A percentile compares a stretch with the other conserved stretches of the same genome.
phyloP scores from a whole-genome alignment of 192 early-diverging fungal species.

The Mortierella alpina region DNA sequence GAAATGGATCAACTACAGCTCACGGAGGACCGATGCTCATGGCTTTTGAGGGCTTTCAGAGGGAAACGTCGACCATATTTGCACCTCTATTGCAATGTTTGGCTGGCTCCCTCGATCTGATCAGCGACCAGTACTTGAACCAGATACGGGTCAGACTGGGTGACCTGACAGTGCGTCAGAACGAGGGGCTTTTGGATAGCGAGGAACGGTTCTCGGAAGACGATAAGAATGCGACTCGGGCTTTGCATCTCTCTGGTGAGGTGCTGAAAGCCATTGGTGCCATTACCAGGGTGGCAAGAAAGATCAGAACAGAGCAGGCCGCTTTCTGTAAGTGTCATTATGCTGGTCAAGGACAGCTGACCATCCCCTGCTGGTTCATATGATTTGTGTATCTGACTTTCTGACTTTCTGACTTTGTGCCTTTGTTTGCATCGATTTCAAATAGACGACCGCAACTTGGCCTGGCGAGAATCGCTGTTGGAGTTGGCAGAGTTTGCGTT shows the following conservation, averaged over 20 bases:
- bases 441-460: slow-evolving; percentile 11
- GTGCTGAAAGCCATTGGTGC: slow-evolving; percentile 10
- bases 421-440: not conserved
- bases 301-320: slow-evolving; percentile 7
- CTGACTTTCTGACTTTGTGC: not conserved
- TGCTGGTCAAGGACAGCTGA: not conserved
- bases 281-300: slow-evolving; percentile 1
- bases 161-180: not conserved
- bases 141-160: not conserved
- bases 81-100: slow-evolving; percentile 27
- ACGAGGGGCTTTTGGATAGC: not conserved
- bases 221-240: not conserved
- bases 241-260: slow-evolving; percentile 30
- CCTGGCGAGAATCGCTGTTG: slow-evolving; percentile 26
- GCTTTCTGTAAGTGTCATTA: slow-evolving; percentile 21
- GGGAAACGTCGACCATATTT: slow-evolving; percentile 30
- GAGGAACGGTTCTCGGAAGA: not conserved
- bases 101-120: slow-evolving; percentile 13
- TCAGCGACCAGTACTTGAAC: not conserved
- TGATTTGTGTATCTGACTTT: not conserved
- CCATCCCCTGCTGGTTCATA: not conserved
- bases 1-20: not conserved
- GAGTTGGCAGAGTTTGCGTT: slow-evolving; percentile 24
- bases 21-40: not conserved
- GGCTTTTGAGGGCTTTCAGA: slow-evolving; percentile 23